Conservation (phyloP, 129 eudicot species). For the Pulicaria dysenterica region DNA sequence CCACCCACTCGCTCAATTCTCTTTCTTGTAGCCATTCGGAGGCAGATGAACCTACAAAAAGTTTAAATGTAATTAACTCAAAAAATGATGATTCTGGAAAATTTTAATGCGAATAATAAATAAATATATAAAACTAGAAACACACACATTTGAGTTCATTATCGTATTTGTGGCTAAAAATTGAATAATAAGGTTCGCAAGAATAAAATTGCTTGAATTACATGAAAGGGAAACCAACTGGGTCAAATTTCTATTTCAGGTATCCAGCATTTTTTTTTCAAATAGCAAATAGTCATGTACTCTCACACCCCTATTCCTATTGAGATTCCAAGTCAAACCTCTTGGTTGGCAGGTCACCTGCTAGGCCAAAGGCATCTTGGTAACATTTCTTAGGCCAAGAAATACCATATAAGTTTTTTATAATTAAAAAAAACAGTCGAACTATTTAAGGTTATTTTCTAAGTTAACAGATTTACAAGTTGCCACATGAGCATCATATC, state of each 20-base stretch:
- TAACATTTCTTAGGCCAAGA: background rate
- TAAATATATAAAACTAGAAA: background rate
- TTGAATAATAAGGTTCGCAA: background rate
- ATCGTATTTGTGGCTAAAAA: background rate
- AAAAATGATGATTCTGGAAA: background rate
- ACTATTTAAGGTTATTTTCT: background rate
- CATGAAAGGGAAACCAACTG: background rate
- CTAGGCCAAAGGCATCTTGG: too few species aligned
- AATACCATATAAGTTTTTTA: background rate
- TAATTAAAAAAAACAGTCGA: background rate
- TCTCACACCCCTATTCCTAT: too few species aligned
- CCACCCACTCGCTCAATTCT: conserved; percentile 65
- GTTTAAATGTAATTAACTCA: conserved; percentile 7
- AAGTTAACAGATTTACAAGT: background rate
- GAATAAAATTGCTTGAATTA: background rate
- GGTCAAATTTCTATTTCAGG: background rate
- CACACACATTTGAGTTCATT: background rate
- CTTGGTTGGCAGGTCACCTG: too few species aligned
- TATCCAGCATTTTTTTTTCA: background rate
- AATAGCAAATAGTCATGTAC: too few species aligned
- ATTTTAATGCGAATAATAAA: background rate
- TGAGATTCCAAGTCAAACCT: too few species aligned
- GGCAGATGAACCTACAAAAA: conserved; percentile 84
- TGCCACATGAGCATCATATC: too few species aligned
- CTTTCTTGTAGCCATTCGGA: conserved; percentile 82